phyloP scores from a whole-genome alignment of 1,284 basidiomycete genomes.

The Pseudozyma tsukubaensis region DNA sequence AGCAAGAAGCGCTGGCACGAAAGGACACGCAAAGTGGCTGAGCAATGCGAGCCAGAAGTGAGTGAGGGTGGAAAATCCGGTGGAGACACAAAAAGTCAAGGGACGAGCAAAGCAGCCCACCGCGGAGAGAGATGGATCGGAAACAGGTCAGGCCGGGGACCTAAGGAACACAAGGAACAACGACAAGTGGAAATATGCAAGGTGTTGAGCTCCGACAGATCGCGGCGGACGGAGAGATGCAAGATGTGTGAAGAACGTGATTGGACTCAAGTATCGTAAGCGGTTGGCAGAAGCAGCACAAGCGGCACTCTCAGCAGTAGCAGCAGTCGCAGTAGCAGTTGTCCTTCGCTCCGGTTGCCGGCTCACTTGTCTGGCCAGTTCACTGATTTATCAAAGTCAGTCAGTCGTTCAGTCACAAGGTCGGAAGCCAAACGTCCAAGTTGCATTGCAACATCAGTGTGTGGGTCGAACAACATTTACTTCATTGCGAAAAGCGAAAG shows the following conservation, averaged over 20 bases:
- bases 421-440: background rate
- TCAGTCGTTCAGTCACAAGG: too few species aligned
- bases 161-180: background rate
- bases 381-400: too few species aligned
- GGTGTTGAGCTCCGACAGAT: slow-evolving; percentile 1
- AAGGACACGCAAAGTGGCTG: background rate
- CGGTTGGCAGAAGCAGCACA: background rate
- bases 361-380: too few species aligned
- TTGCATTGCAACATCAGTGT: slow-evolving; percentile 5
- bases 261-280: slow-evolving; percentile 1
- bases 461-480: background rate
- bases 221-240: background rate
- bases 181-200: background rate
- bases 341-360: background rate
- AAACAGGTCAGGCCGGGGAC: background rate
- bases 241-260: background rate
- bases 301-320: background rate
- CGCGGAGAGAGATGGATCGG: background rate
- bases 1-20: background rate
- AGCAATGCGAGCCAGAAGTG: background rate
- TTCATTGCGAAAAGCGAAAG: background rate
- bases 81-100: background rate
- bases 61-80: background rate
- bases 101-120: background rate
- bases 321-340: background rate